Evolutionary conservation across 805 yeast genomes (phyloP).

Genomic region (Hanseniaspora mollemarum): DNA sequence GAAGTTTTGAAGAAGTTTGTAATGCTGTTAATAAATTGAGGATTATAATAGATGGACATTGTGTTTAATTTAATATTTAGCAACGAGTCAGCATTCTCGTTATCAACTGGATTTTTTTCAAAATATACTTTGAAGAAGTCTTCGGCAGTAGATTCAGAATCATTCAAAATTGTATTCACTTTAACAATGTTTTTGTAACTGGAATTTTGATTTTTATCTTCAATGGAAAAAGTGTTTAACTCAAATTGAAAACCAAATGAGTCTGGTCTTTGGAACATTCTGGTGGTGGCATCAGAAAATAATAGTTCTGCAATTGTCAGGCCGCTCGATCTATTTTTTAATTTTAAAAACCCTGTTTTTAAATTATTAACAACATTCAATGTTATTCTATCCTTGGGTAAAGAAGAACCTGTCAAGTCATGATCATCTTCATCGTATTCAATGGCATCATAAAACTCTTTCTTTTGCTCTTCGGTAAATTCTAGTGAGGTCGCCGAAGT

Average conservation of each 20-base stretch:
- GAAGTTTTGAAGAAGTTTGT: conserved; percentile 77
- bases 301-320: conserved; percentile 59
- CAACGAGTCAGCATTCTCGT: conserved; percentile 60
- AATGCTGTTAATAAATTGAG: conserved; percentile 67
- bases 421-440: conserved; percentile 67
- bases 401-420: conserved; percentile 34
- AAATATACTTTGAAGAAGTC: conserved; percentile 75
- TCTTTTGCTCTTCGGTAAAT: conserved; percentile 74
- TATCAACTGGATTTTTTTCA: conserved; percentile 79
- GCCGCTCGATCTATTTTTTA: conserved; percentile 31
- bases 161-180: conserved; percentile 42
- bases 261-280: conserved; percentile 64
- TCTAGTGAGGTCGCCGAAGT: conserved; percentile 30
- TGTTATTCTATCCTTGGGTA: conserved; percentile 65
- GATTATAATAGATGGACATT: conserved; percentile 82
- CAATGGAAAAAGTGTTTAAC: conserved; percentile 69
- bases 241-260: conserved; percentile 64
- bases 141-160: conserved; percentile 30
- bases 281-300: conserved; percentile 71
- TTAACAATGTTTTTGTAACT: conserved; percentile 81
- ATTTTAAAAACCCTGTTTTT: conserved; percentile 63
- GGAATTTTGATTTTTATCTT: conserved; percentile 71
- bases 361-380: conserved; percentile 57
- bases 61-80: conserved; percentile 65
- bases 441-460: conserved; percentile 85